Conservation (phyloP, 768 basidiomycete species). For the Cystobasidium ongulense region DNA sequence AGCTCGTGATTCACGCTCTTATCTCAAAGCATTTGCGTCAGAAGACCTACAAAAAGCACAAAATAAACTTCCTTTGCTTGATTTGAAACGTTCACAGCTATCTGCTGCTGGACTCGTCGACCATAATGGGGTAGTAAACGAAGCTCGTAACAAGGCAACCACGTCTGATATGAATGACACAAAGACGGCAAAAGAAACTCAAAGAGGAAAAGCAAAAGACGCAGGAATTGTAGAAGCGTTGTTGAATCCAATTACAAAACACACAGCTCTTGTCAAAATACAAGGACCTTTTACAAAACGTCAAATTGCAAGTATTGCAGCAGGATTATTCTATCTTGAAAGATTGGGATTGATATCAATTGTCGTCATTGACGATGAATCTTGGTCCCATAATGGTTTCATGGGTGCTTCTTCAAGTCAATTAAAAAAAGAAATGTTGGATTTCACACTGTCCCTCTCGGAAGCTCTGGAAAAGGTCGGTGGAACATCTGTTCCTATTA, state of each 20-base stretch:
- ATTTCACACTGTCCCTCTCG: conserved; percentile 80
- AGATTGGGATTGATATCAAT: conserved; percentile 92
- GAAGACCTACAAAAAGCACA: conserved; percentile 40
- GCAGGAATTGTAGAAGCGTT: conserved; percentile 16
- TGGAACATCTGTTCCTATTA: conserved; percentile 74
- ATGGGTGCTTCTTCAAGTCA: conserved; percentile 46
- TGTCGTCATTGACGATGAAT: conserved; percentile 86
- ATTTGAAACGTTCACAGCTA: not conserved
- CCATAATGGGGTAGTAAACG: conserved; percentile 51
- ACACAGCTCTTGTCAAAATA: conserved; percentile 90
- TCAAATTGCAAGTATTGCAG: conserved; percentile 85
- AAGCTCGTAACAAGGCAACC: too few species aligned
- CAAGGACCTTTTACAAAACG: conserved; percentile 91
- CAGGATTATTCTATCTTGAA: conserved; percentile 88
- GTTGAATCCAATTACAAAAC: conserved; percentile 61
- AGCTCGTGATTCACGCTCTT: conserved; percentile 76
- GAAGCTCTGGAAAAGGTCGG: conserved; percentile 73
- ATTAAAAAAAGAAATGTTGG: conserved; percentile 46
- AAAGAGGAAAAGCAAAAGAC: not conserved
- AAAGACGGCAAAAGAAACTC: conserved; percentile 43
- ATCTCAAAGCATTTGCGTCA: conserved; percentile 80
- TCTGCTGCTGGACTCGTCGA: not conserved
- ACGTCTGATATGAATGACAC: conserved; percentile 53
- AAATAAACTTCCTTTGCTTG: conserved; percentile 34
- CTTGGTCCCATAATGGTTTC: conserved; percentile 46